Conservation (phyloP, 2,329 filamentous ascomycete species). For the Cordyceps tenuipes region DNA sequence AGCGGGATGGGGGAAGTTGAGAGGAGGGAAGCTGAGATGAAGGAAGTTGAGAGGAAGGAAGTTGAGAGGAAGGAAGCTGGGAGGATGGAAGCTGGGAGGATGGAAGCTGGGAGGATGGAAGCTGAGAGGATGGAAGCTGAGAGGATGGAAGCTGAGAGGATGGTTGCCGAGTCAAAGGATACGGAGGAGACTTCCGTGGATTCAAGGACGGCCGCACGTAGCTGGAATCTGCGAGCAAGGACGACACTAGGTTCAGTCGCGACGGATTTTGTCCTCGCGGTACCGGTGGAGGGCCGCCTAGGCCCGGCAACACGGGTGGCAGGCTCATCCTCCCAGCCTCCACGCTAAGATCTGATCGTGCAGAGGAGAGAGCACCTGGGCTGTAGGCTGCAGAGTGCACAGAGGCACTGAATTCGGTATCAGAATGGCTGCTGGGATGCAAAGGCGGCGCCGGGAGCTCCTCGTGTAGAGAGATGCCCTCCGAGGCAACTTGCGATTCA, state of each 20-base stretch:
- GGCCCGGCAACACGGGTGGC: conserved; percentile 1
- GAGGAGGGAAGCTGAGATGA: not conserved
- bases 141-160: not conserved
- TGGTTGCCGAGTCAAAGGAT: not conserved
- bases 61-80: too few species aligned
- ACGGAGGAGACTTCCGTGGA: not conserved
- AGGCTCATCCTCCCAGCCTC: conserved; percentile 5
- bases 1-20: conserved; percentile 9
- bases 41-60: too few species aligned
- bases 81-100: too few species aligned
- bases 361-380: conserved; percentile 11
- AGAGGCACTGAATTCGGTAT: conserved; percentile 10
- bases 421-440: conserved; percentile 12
- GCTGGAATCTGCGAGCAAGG: conserved; percentile 14
- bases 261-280: conserved; percentile 17
- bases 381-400: conserved; percentile 7
- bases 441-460: conserved; percentile 4
- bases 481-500: not conserved
- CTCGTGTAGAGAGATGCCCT: not conserved
- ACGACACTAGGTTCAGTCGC: conserved; percentile 29
- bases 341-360: conserved; percentile 10
- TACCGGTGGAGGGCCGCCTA: conserved; percentile 1
- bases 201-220: conserved; percentile 7
- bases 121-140: too few species aligned
- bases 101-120: too few species aligned